phyloP scores from a whole-genome alignment of 352 stramenopile genomes.

The Globisporangium ultimum region DNA sequence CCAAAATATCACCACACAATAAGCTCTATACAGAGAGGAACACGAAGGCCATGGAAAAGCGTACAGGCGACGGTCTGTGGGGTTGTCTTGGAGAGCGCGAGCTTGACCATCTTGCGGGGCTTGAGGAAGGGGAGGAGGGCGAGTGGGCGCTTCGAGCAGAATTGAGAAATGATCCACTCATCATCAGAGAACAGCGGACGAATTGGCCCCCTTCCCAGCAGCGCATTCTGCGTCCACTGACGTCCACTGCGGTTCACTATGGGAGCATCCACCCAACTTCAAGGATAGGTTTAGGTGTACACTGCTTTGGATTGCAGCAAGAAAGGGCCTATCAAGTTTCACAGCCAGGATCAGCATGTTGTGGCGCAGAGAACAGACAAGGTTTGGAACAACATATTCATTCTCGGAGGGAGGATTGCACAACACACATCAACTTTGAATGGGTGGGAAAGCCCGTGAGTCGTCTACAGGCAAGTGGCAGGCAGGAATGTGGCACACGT shows the following conservation, averaged over 20 bases:
- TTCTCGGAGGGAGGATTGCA: slow-evolving; percentile 1
- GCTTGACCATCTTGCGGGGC: slow-evolving; percentile 26
- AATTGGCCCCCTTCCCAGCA: not conserved
- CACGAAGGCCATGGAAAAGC: not conserved
- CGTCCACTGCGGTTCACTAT: not conserved
- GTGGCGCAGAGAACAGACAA: not conserved
- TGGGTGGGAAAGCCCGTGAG: slow-evolving; percentile 2
- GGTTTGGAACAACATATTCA: not conserved
- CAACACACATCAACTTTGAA: slow-evolving; percentile 4
- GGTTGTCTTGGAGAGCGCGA: slow-evolving; percentile 50
- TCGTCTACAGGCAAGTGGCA: slow-evolving; percentile 4
- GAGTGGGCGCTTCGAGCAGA: not conserved
- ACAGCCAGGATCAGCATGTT: not conserved
- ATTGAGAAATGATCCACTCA: slow-evolving; percentile 8
- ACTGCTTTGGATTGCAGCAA: not conserved
- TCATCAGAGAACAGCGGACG: slow-evolving; percentile 4
- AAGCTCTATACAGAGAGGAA: not conserved
- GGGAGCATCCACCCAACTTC: not conserved
- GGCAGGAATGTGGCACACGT: too few relatives aligned
- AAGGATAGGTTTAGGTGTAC: not conserved
- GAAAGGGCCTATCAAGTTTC: not conserved
- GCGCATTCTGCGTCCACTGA: not conserved
- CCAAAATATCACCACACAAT: not conserved
- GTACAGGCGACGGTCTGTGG: slow-evolving; percentile 48
- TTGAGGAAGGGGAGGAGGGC: not conserved